Evolutionary conservation across 345 rosid species (phyloP), one percentile per base, ranked within the genome.

Genomic region (Hibiscus trionum): DNA sequence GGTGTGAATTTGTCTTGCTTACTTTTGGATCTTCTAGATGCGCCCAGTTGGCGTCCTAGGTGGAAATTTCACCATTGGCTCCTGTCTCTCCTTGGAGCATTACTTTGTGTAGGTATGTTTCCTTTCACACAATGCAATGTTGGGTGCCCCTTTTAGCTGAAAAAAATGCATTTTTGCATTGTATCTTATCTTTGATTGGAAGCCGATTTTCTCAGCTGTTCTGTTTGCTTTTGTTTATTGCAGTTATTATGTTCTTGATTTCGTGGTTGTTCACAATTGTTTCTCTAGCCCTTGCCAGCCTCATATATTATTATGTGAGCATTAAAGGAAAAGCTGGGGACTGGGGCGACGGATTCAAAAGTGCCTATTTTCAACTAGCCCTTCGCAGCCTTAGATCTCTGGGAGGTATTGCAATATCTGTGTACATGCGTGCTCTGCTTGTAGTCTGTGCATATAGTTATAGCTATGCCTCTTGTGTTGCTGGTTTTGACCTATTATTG

Each of bases 51-150:
- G 99, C 98, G 97, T 70, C 99, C 97, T 58, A 86, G 99, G 78
- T 96, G 99, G 98, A 93, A 96, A 77, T 88, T 89, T 82, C 99
- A 96, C 85, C 99, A 93, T 50, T 96, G 99, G 99, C 88, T 96
- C 82, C 85, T 91, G 62, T 96, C 99, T 52, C 87, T 96, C 79
- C 87, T 96, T 44, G 99, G 99, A 73, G 98, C 99, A 57, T 78
- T 85, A 66, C 55, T 66, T 47, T 66, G 56, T 66, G 10, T 66
- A 46, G 70, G 70, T 66, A 46, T 26, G 56, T 47, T 66, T 47
- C 37, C 44, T 26, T 66, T 33, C 19, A 1, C 46, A 66, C 33
- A 2, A 10, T 66, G n/a, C 55, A 24, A 5, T 66, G 9, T 66
- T 46, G 56, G 4, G 27, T 66, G 33, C 7, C 19, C 12, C 70